Base-by-base conservation (phyloP, 75 land plant genomes). In the Picea sitchensis region DNA sequence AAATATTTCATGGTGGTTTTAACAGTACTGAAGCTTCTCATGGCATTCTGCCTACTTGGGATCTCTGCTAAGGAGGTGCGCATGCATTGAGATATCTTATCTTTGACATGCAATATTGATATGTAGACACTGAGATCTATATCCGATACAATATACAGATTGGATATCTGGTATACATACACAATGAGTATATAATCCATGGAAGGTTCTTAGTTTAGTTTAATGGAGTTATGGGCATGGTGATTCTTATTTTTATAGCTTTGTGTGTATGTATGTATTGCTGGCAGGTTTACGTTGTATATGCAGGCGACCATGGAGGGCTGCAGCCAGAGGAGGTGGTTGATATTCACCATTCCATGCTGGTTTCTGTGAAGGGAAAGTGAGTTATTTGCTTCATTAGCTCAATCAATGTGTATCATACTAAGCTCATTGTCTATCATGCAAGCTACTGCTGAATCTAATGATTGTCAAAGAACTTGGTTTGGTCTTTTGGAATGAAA, bases 231-330 rank as follows among this genome's bases (percentile, higher is more conserved):
- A 21, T 71, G 2, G 11, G 11, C 20, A n/a, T 41, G 74, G 74
- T 5, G 71, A 7, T 44, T 18, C 11, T 71, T 5, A 20, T n/a
- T 21, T 15, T 71, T n/a, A 47, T 71, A 9, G 41, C 23, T 38
- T 41, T 41, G 6, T n/a, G n/a, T 71, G 6, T 67, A 38, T 71
- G 26, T 26, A 26, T 26, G 26, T 26, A 26, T 26, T 34, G 11
- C n/a, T 71, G 54, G 41, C 63, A 91, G 91, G 86, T 85, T 0
- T 87, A 87, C 31, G 82, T 91, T 26, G 93, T 89, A 61, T 83
- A 88, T 80, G 81, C 87, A 58, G 89, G 89, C 2, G 79, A 85
- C 31, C 91, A 87, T 75, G 78, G 32, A 9, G 89, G 84, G 62
- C 60, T 65, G 13, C 77, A 78, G 5, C 26, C 61, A 9, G 74